Conservation (phyloP, 495 filamentous ascomycete species). For the Antarctomyces pellizariae region DNA sequence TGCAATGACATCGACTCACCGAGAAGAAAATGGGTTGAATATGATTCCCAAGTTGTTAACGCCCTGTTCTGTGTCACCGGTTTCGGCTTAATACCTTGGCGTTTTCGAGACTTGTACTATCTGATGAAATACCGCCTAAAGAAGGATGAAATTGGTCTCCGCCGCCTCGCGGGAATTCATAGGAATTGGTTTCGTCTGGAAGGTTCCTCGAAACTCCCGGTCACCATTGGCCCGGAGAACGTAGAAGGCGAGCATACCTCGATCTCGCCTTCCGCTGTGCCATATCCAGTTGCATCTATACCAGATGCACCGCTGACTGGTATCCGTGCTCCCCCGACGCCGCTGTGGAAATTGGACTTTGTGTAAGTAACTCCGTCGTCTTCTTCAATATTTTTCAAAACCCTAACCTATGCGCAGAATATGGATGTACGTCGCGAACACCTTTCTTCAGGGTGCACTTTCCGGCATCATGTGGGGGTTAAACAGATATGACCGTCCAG, state of each 20-base stretch:
- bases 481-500: conserved; percentile 43
- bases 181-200: conserved; percentile 43
- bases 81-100: conserved; percentile 68
- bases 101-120: conserved; percentile 57
- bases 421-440: conserved; percentile 52
- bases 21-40: conserved; percentile 62
- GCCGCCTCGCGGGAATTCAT: conserved; percentile 40
- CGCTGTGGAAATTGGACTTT: conserved; percentile 56
- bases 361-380: too few species aligned
- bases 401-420: too few species aligned
- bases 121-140: conserved; percentile 35
- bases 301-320: conserved; percentile 37
- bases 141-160: conserved; percentile 27
- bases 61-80: conserved; percentile 71
- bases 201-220: conserved; percentile 26
- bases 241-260: conserved; percentile 16
- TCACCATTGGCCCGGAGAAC: conserved; percentile 20
- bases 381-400: too few species aligned
- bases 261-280: conserved; percentile 19
- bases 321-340: conserved; percentile 36
- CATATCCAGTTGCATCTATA: conserved; percentile 29
- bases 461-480: conserved; percentile 62
- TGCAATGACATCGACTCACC: conserved; percentile 55
- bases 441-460: conserved; percentile 44
- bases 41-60: conserved; percentile 64